Conservation (phyloP, 768 basidiomycete species). For the Termitomyces heimii region DNA sequence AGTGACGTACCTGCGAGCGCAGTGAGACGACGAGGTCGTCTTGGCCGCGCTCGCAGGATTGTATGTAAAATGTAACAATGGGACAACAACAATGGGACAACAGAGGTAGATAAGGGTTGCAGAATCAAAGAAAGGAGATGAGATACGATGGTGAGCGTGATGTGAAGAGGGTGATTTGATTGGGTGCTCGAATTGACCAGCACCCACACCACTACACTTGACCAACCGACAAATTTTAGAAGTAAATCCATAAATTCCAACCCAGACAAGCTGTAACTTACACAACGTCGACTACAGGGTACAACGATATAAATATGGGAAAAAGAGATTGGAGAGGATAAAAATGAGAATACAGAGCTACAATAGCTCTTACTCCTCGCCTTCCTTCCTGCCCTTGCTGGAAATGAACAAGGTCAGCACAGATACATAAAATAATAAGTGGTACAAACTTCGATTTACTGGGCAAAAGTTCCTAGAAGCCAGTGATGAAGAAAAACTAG, state of each 20-base stretch:
- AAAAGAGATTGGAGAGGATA: conserved; percentile 16
- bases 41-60: too few relatives aligned
- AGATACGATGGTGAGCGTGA: too few relatives aligned
- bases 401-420: not conserved
- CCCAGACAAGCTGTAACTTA: conserved; percentile 5
- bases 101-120: too few relatives aligned
- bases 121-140: too few relatives aligned
- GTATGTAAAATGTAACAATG: too few relatives aligned
- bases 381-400: conserved; percentile 36
- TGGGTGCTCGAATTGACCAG: too few relatives aligned
- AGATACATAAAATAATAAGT: not conserved
- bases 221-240: not conserved
- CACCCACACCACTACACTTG: too few relatives aligned
- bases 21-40: too few relatives aligned
- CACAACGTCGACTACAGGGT: conserved; percentile 11
- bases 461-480: conserved; percentile 32
- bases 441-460: conserved; percentile 30
- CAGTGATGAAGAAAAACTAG: not conserved
- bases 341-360: conserved; percentile 4
- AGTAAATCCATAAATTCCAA: not conserved
- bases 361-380: conserved; percentile 25
- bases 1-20: too few relatives aligned
- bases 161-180: too few relatives aligned
- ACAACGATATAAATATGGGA: conserved; percentile 12
- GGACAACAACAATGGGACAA: too few relatives aligned